Evolutionary conservation across 2,329 filamentous ascomycete genomes (phyloP).

Genomic region (Botryotinia globosa): DNA sequence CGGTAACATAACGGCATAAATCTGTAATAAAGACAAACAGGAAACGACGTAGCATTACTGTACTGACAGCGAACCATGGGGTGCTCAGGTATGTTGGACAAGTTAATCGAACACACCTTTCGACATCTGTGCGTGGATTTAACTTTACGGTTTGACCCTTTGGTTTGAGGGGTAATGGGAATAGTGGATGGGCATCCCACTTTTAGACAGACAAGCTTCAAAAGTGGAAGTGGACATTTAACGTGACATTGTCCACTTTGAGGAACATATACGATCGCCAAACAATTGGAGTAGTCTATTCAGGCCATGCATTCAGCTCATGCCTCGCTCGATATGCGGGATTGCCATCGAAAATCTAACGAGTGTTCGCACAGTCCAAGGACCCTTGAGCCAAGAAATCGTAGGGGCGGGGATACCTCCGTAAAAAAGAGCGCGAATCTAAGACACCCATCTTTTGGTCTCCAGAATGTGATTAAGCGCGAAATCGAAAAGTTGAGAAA

Average conservation of each 20-base stretch:
- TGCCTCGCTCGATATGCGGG: background rate
- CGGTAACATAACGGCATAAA: background rate
- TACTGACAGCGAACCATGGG: background rate
- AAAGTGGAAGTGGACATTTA: background rate
- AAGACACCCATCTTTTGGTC: background rate
- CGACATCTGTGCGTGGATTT: background rate
- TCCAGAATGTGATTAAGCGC: background rate
- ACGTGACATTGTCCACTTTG: background rate
- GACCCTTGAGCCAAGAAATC: background rate
- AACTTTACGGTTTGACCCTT: slow-evolving; percentile 1
- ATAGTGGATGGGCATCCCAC: background rate
- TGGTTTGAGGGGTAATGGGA: background rate
- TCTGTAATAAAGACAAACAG: background rate
- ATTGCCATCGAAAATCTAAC: background rate
- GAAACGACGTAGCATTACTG: background rate
- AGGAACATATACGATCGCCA: background rate
- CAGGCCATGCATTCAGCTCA: background rate
- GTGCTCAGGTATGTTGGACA: background rate
- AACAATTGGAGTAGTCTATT: background rate
- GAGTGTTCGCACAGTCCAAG: background rate
- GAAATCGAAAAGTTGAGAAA: background rate
- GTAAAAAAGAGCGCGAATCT: background rate
- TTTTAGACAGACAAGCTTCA: slow-evolving; percentile 2
- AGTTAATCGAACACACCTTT: background rate
- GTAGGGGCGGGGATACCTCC: background rate